phyloP scores from a whole-genome alignment of 2,329 filamentous ascomycete species.

The Coniochaeta sp. region DNA sequence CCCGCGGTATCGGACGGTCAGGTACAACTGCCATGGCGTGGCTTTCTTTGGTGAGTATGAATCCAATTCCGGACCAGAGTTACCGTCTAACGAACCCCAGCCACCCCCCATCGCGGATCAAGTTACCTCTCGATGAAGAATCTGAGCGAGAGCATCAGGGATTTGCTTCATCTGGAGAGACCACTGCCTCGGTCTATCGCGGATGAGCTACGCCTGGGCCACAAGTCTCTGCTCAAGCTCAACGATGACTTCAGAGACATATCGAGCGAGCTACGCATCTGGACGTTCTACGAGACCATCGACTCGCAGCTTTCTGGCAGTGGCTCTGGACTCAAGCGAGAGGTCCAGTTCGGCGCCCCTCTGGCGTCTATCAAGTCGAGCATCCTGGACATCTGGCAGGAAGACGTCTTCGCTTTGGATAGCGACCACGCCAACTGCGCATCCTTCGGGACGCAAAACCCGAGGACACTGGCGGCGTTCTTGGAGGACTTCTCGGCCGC shows the following conservation, averaged over 20 bases:
- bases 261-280: constrained; percentile 51
- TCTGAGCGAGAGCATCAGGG: constrained; percentile 46
- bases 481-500: constrained; percentile 27
- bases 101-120: constrained; percentile 55
- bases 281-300: constrained; percentile 57
- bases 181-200: constrained; percentile 44
- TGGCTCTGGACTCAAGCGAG: constrained; percentile 29
- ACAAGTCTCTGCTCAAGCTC: constrained; percentile 37
- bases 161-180: constrained; percentile 41
- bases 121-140: constrained; percentile 54
- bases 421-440: constrained; percentile 49
- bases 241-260: constrained; percentile 51
- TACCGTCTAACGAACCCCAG: constrained; percentile 22
- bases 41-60: constrained; percentile 47
- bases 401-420: constrained; percentile 45
- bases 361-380: constrained; percentile 51
- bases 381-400: constrained; percentile 42
- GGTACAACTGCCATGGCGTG: constrained; percentile 52
- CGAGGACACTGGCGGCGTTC: constrained; percentile 36
- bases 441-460: constrained; percentile 44
- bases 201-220: constrained; percentile 42
- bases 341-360: constrained; percentile 52
- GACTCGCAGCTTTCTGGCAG: constrained; percentile 48
- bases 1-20: constrained; percentile 32
- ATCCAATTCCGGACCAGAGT: not conserved